Base-by-base conservation (phyloP, 2,329 filamentous ascomycete species). In the Verticillium longisporum region DNA sequence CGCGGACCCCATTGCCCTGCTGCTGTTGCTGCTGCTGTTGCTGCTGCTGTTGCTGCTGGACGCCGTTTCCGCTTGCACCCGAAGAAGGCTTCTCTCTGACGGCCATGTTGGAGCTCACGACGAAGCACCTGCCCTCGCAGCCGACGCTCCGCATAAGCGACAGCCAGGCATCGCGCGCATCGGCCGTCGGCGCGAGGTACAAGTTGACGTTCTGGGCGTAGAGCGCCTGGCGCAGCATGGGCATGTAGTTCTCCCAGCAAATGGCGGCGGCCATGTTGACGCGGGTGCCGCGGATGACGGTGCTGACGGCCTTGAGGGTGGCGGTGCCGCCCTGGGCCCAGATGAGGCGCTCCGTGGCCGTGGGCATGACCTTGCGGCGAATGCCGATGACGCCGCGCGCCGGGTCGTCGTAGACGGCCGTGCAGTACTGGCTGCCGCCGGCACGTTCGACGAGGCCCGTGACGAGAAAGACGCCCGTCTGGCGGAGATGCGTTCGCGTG, bases 181-280 rank as follows among this genome's bases (percentile, higher is more conserved):
- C 94, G 1, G 93, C 93, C 0, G 93, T 97, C 0, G 94, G 94
- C 0, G 93, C 92, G 1, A 97, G 84, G 74, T 94, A 97, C 13
- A 97, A 77, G 72, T 96, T 96, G 69, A 97, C 87, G 70, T 96
- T 96, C 74, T 97, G 94, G 2, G 86, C 83, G 73, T 97, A 98
- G 41, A 97, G 80, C 15, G 86, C 83, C 71, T 96, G 90, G 18
- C 94, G 85, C 7, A 97, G 80, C 18, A 97, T 78, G 0, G 93
- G 93, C 92, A 97, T 97, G 77, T 94, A 96, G 73, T 91, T 97
- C 74, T 98, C 93, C 93, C 93, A 97, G 79, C 93, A 97, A 66
- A 98, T 96, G 3, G 92, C 94, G 3, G 90, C 87, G 0, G 89
- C 93, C 62, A 97, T 83, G 61, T 91, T 94, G 63, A 97, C 76